Evolutionary conservation across 768 basidiomycete species (phyloP), one percentile per base, ranked within the genome.

Genomic region (Russula lepida): DNA sequence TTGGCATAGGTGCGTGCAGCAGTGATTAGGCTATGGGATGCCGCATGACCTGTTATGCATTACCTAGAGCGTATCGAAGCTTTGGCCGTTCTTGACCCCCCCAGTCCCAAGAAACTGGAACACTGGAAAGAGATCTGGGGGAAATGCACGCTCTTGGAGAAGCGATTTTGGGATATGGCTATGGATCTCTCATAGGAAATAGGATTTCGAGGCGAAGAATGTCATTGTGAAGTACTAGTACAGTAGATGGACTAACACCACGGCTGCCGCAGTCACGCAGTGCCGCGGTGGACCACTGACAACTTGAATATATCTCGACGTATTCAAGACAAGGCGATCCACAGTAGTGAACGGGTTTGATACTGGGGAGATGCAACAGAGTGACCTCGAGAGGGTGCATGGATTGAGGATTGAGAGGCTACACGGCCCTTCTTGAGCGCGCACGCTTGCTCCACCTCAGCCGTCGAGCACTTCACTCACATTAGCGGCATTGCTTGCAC

Each of bases 91-190:
- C 73, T 68, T 0, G 83, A 88, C 60, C 84, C 88, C 2, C 88
- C 91, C 0, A 88, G 86, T 0, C 69, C 75, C 0, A 67, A 61
- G 17, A 77, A 84, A 35, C 76, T 90, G 30, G 76, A 75, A 3
- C 86, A 89, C 68, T 89, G 92, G 81, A 73, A 76, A 52, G 68
- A 73, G 19, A 81, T 92, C 2, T 95, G 92, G 89, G 78, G 82
- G 68, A 81, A 80, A 56, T 91, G 89, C 68, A 84, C 89, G 0
- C 71, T 74, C 49, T 75, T 97, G 49, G 94, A 98, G 74, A 87
- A 83, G 66, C 82, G 79, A 0, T 95, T 95, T 70, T 98, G 94
- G 94, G 89, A 95, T 49, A 83, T 83, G 77, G 82, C 81, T 4
- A 65, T 66, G 64, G n/a, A 64, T 9, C 27, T 56, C 12, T 66